Evolutionary conservation across 306 rosid species (phyloP), one percentile per base, ranked within the genome.

Genomic region (Pyrus bretschneideri): DNA sequence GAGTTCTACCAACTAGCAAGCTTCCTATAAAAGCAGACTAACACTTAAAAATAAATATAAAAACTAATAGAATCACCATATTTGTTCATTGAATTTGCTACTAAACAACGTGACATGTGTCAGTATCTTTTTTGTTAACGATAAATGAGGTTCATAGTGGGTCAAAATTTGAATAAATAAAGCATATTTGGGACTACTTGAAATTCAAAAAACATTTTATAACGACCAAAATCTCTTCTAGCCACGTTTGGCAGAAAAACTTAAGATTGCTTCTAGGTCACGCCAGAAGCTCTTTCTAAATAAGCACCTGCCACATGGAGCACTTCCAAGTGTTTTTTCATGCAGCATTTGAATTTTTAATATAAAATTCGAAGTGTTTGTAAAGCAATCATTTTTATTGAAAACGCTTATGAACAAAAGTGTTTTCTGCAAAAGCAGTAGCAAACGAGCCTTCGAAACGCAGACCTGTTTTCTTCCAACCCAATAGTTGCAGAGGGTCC

Each of bases 401-500:
- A 42, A 42, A 42, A 1, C 0, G 12, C 45, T 42, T 42, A 5
- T 2, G 3, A 42, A 10, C 12, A 42, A 10, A 9, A 42, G 1
- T 42, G 3, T 10, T 42, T 42, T 42, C 45, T 9, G 2, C 12
- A 42, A 42, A 9, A 9, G 12, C 11, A 2, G 45, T 42, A 42
- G 11, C 45, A 9, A 42, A 42, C 45, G 45, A 42, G 45, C 45
- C 12, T 10, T 42, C 12, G 45, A 10, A 45, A 9, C 9, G 11
- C 11, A n/a, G 6, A 11, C 98, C 97, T 73, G 95, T 87, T 81
- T 84, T 83, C 82, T 81, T 90, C 96, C 95, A 91, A 42, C 98
- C 98, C 90, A 91, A 70, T 70, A 79, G 88, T 75, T 81, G 83
- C 29, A 45, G 18, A 63, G 98, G 98, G 84, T 91, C 80, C 83